Percentiles rank a stretch among this genome's conserved stretches.
phyloP scores from a whole-genome alignment of 2,329 filamentous ascomycete genomes.

The Fusarium brevicatenulatum region DNA sequence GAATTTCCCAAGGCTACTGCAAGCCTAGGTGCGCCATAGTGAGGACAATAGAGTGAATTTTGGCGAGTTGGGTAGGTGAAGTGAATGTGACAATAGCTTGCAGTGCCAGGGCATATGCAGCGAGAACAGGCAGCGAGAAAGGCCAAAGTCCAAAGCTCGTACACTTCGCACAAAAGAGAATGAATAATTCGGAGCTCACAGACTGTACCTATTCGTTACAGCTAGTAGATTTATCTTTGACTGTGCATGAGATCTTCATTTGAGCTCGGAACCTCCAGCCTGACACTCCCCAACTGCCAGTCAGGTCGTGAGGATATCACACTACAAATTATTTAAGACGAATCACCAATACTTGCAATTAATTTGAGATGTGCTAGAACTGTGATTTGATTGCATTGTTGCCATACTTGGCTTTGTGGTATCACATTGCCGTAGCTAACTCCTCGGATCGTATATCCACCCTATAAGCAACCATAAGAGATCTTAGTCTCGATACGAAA shows the following conservation, averaged over 20 bases:
- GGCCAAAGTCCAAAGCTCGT: neutral
- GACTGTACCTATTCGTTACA: too few relatives aligned
- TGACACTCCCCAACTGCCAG: neutral
- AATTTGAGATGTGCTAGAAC: neutral
- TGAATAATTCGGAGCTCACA: too few relatives aligned
- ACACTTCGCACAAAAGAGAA: neutral
- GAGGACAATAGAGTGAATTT: neutral
- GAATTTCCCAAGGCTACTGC: neutral
- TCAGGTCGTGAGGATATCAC: neutral
- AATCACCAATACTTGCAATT: neutral
- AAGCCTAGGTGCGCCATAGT: neutral
- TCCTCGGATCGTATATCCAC: conserved; percentile 12
- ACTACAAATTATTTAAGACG: neutral
- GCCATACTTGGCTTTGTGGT: conserved; percentile 7
- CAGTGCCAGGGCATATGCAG: conserved; percentile 7
- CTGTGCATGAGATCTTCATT: neutral
- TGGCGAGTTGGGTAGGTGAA: neutral
- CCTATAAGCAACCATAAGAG: neutral
- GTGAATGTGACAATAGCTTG: neutral
- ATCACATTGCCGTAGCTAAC: conserved; percentile 6
- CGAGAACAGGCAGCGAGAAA: neutral
- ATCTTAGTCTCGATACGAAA: neutral
- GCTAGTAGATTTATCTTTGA: neutral
- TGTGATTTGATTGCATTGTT: conserved; percentile 3
- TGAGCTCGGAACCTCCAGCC: neutral